Evolutionary conservation across 192 early-diverging fungal genomes (phyloP).

Genomic region (Chytriomyces sp.): DNA sequence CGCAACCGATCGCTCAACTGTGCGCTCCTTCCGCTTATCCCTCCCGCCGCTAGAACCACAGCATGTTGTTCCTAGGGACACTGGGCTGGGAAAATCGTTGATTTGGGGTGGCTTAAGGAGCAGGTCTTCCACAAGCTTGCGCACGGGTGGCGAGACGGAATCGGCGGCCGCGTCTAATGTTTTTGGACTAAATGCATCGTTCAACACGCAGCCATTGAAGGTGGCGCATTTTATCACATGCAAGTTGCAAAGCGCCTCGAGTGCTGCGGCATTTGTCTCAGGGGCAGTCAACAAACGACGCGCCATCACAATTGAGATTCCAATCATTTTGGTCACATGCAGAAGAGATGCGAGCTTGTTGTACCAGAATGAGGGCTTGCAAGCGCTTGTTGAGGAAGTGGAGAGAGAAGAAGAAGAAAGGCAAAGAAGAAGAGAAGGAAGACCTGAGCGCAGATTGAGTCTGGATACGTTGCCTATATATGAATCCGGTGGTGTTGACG

Average conservation of each 20-base stretch:
- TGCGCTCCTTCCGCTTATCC: constrained; percentile 5
- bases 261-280: not conserved
- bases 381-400: constrained; percentile 34
- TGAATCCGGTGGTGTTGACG: not conserved
- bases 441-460: constrained; percentile 6
- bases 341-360: constrained; percentile 4
- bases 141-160: not conserved
- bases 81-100: too few relatives aligned
- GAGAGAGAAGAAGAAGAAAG: constrained; percentile 33
- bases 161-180: not conserved
- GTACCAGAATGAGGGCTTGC: constrained; percentile 12
- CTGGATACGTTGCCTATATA: constrained; percentile 36
- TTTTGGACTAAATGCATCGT: constrained; percentile 27
- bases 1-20: not conserved
- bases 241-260: not conserved
- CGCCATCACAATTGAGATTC: constrained; percentile 14
- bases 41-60: constrained; percentile 19
- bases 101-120: not conserved
- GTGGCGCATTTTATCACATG: constrained; percentile 19
- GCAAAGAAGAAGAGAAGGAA: constrained; percentile 2
- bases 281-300: not conserved
- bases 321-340: constrained; percentile 9
- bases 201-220: constrained; percentile 22
- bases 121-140: not conserved
- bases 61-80: not conserved